Conservation (phyloP, 2,329 filamentous ascomycete genomes). For the Fusarium pininemorale region DNA sequence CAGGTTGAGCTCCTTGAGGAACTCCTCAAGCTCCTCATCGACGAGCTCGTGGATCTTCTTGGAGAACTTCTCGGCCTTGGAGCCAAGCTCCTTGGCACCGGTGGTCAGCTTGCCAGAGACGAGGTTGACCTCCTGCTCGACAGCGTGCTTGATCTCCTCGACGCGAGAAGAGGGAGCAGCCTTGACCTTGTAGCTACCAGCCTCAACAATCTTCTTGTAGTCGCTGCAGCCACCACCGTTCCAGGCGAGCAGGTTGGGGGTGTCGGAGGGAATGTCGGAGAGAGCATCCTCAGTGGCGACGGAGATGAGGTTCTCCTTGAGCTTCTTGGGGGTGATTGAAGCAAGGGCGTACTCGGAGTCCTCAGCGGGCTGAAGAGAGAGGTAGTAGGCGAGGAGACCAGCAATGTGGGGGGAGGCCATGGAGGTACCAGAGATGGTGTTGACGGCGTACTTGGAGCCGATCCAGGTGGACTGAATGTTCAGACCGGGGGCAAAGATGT, state of each 20-base stretch:
- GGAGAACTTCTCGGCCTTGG: slow-evolving; percentile 69
- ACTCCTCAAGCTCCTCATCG: slow-evolving; percentile 68
- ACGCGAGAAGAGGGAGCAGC: slow-evolving; percentile 55
- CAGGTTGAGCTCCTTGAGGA: slow-evolving; percentile 62
- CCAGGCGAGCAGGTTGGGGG: slow-evolving; percentile 96
- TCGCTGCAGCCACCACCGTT: slow-evolving; percentile 96
- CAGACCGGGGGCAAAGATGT: slow-evolving; percentile 97
- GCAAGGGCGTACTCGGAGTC: slow-evolving; percentile 93
- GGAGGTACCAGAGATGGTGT: slow-evolving; percentile 99
- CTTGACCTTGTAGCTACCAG: slow-evolving; percentile 73
- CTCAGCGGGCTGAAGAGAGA: slow-evolving; percentile 90
- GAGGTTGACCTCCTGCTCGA: slow-evolving; percentile 69
- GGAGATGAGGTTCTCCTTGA: slow-evolving; percentile 88
- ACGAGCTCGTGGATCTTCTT: slow-evolving; percentile 71
- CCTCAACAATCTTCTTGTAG: slow-evolving; percentile 82
- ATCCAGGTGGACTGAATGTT: slow-evolving; percentile 99
- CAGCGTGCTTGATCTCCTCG: slow-evolving; percentile 68
- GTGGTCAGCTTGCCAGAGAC: slow-evolving; percentile 65
- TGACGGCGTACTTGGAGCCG: slow-evolving; percentile 92
- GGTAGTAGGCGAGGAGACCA: slow-evolving; percentile 96
- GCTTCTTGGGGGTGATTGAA: slow-evolving; percentile 88
- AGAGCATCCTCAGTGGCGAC: slow-evolving; percentile 84
- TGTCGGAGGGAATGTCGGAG: slow-evolving; percentile 83
- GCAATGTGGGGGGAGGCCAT: slow-evolving; percentile 98
- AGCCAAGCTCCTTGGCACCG: slow-evolving; percentile 60